Conservation (phyloP, 2,329 filamentous ascomycete genomes). For the Cercospora sp. region DNA sequence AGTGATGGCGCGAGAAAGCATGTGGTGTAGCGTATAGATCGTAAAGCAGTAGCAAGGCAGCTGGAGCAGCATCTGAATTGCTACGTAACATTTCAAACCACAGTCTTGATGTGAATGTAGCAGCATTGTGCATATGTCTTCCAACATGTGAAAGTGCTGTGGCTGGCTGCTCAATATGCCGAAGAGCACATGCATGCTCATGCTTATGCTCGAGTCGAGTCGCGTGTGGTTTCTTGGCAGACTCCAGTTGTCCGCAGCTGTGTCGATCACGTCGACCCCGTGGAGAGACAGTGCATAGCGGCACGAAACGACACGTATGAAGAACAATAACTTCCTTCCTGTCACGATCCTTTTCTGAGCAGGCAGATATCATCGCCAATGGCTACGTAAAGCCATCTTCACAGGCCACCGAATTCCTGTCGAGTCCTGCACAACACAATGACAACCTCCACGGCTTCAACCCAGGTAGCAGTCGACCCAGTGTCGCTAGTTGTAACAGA, state of each 20-base stretch:
- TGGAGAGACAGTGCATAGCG: neutral
- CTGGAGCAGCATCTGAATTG: neutral
- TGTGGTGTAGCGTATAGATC: neutral
- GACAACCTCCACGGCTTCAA: slow-evolving; percentile 20
- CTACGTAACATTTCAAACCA: neutral
- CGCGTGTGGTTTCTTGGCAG: slow-evolving; percentile 4
- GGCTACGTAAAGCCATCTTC: neutral
- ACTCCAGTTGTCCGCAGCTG: neutral
- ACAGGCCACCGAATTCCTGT: neutral
- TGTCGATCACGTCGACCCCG: slow-evolving; percentile 5
- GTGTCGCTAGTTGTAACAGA: slow-evolving; percentile 82
- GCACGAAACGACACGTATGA: slow-evolving; percentile 2
- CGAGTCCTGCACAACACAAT: neutral
- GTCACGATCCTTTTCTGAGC: neutral
- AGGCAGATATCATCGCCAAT: neutral
- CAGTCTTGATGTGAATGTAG: neutral
- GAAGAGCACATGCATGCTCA: neutral
- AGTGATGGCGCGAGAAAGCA: neutral
- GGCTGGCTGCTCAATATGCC: neutral
- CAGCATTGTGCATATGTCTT: neutral
- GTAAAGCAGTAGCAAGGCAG: neutral
- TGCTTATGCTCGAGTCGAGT: neutral
- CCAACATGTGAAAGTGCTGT: neutral
- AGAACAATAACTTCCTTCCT: neutral
- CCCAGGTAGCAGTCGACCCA: slow-evolving; percentile 41